These are phyloP conservation scores for Linnemannia zychae DNA, from an alignment of 192 early-diverging fungal genomes.

Conservation along the genomic window DNA sequence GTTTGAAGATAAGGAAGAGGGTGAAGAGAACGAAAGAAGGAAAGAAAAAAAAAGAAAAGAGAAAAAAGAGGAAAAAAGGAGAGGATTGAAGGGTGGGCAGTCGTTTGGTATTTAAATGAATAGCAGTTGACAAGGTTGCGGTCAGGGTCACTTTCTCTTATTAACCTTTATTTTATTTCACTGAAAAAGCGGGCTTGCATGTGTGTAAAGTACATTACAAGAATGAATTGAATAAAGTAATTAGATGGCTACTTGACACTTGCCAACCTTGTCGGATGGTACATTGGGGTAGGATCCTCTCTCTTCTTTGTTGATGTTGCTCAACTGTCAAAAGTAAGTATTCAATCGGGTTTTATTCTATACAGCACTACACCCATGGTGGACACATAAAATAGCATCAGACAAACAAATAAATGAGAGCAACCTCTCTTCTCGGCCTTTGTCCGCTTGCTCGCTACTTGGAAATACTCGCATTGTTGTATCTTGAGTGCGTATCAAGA, in stretches of 20 bases:
- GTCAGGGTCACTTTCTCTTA: background rate
- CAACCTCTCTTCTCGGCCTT: background rate
- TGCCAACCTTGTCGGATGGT: no score
- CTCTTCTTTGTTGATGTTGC: background rate
- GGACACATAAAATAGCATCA: background rate
- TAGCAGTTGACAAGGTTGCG: background rate
- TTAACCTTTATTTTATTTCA: background rate
- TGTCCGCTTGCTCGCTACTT: background rate
- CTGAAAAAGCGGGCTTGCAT: background rate
- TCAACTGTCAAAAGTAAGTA: background rate
- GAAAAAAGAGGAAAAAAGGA: background rate
- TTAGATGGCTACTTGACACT: background rate
- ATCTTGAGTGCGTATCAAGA: no score
- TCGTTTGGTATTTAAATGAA: conserved; percentile 6
- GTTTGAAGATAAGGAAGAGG: background rate
- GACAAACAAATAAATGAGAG: conserved; percentile 6
- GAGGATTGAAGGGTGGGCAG: background rate
- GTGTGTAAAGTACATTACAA: background rate
- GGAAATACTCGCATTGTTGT: background rate
- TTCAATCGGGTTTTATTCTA: background rate
- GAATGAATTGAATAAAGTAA: background rate
- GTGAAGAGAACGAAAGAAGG: background rate
- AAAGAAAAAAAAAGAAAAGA: background rate
- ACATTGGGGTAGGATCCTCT: background rate
- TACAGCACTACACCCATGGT: background rate